A percentile compares a stretch with the other conserved stretches of the same genome.
Evolutionary conservation across 2,329 filamentous ascomycete genomes (phyloP).

Genomic region (Sclerotinia borealis): DNA sequence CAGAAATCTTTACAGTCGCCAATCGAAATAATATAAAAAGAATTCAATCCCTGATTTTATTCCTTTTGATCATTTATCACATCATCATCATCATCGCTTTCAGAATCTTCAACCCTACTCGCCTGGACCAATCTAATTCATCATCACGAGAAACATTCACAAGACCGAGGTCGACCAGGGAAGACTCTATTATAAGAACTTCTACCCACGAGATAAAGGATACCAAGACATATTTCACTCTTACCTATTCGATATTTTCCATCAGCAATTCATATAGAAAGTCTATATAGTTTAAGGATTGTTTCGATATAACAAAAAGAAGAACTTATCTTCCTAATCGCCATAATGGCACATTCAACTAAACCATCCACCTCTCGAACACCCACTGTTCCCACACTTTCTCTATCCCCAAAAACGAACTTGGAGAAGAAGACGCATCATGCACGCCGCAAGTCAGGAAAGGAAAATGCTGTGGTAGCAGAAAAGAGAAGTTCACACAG

Average conservation of each 20-base stretch:
- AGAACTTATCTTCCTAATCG: neutral
- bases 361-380: slow-evolving; percentile 25
- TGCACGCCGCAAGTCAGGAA: slow-evolving; percentile 25
- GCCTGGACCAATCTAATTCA: neutral
- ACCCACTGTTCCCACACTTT: slow-evolving; percentile 15
- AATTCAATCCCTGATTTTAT: neutral
- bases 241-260: neutral
- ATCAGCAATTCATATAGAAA: neutral
- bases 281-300: neutral
- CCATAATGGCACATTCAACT: slow-evolving; percentile 27
- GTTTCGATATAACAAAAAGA: neutral
- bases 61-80: neutral
- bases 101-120: neutral
- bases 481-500: slow-evolving; percentile 22
- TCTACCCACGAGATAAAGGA: neutral
- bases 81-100: neutral
- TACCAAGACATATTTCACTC: neutral
- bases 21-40: neutral
- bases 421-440: slow-evolving; percentile 18
- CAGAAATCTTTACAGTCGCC: neutral
- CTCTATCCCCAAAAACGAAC: slow-evolving; percentile 21
- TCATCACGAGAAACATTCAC: slow-evolving; percentile 11
- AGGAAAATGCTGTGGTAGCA: slow-evolving; percentile 18
- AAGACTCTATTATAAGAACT: neutral
- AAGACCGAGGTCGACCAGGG: neutral